A percentile compares a stretch with the other conserved stretches of the same genome.
Conservation (phyloP, 306 rosid species). For the Quercus robur region DNA sequence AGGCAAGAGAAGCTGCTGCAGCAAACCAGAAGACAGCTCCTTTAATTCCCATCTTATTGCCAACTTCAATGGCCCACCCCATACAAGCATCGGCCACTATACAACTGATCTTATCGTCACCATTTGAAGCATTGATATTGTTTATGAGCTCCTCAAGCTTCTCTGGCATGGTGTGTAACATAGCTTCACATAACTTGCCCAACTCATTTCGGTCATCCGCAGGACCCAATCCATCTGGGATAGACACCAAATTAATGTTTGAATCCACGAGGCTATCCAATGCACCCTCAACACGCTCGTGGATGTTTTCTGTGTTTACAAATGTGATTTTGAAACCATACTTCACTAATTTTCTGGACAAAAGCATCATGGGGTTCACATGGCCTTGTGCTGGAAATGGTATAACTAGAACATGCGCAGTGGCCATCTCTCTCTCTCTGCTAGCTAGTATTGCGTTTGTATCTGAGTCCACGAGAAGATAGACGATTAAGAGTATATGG, state of each 20-base stretch:
- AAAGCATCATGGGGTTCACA: slow-evolving; percentile 38
- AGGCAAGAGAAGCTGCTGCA: slow-evolving; percentile 31
- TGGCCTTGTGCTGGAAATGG: slow-evolving; percentile 45
- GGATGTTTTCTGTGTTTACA: slow-evolving; percentile 33
- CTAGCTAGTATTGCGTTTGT: no score
- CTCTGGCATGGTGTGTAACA: slow-evolving; percentile 28
- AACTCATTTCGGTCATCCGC: slow-evolving; percentile 39
- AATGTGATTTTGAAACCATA: slow-evolving; percentile 51
- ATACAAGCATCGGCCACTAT: slow-evolving; percentile 32
- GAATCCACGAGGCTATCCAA: background rate
- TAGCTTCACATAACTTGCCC: slow-evolving; percentile 7
- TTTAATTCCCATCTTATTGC: slow-evolving; percentile 29
- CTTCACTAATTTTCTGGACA: slow-evolving; percentile 21
- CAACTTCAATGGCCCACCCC: slow-evolving; percentile 54
- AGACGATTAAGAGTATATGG: no score
- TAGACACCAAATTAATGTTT: slow-evolving; percentile 30
- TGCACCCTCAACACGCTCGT: slow-evolving; percentile 18
- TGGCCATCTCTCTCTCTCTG: slow-evolving; percentile 18
- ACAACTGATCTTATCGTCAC: slow-evolving; percentile 30
- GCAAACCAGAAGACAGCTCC: slow-evolving; percentile 43
- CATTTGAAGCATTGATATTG: slow-evolving; percentile 7
- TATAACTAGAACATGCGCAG: slow-evolving; percentile 31
- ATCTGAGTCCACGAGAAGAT: no score
- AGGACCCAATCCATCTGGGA: slow-evolving; percentile 54
- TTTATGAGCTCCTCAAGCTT: slow-evolving; percentile 43